A percentile compares a stretch with the other conserved stretches of the same genome.
Evolutionary conservation across 371 early-diverging fungal species (phyloP).

Genomic region (Mortierella sp.): DNA sequence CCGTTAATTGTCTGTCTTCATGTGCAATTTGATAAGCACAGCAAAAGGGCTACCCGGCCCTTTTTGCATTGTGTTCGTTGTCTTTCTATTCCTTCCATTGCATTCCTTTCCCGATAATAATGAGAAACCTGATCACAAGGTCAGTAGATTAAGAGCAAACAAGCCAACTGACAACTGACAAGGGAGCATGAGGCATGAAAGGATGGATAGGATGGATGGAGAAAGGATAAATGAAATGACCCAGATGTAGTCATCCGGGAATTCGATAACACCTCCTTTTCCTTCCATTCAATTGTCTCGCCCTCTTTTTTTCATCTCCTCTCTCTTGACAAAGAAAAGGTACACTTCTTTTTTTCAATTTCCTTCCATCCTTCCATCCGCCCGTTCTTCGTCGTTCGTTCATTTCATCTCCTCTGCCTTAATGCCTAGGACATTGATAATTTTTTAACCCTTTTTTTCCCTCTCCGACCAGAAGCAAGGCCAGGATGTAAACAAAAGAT

Average conservation of each 20-base stretch:
- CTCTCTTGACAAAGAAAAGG: not conserved
- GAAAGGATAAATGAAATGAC: not conserved
- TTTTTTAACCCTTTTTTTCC: not conserved
- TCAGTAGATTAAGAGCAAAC: not conserved
- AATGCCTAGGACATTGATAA: not conserved
- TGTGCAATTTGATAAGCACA: constrained; percentile 5
- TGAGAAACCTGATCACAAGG: constrained; percentile 4
- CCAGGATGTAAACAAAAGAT: not conserved
- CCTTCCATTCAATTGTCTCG: not conserved
- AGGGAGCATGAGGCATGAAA: not conserved
- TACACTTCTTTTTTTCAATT: not conserved
- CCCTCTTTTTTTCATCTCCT: not conserved
- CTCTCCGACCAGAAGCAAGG: not conserved
- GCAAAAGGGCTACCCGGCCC: not conserved
- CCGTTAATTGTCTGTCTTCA: not conserved
- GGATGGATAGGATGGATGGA: not conserved
- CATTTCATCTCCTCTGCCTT: not conserved
- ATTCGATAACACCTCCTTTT: not conserved
- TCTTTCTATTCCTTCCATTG: not conserved
- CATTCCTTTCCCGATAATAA: not conserved
- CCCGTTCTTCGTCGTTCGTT: not conserved
- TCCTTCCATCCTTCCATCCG: not conserved
- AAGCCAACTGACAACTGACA: not conserved
- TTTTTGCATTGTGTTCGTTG: not conserved
- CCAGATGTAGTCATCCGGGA: constrained; percentile 9